Base-by-base conservation (phyloP, 2,329 filamentous ascomycete genomes). In the Pseudogymnoascus sp. region DNA sequence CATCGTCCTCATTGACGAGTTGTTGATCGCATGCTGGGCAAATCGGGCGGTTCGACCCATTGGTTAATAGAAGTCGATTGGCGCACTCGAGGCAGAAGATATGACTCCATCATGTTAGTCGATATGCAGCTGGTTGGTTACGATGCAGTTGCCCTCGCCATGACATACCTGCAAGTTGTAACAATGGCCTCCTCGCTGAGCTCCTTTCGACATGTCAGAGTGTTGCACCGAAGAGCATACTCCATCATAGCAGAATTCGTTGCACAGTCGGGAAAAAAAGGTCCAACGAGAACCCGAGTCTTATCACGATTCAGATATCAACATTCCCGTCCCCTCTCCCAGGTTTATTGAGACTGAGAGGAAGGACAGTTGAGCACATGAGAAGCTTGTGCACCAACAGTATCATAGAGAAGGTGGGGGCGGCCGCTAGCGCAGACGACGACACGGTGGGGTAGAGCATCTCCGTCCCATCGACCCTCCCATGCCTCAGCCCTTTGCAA, bases 31-130 rank as follows among this genome's bases (percentile, higher is more conserved):
- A 97, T 26, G 89, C 90, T 62, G 91, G 93, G 72, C 93, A 97
- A 1, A 77, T 70, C 2, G 78, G 78, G 23, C 82, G 78, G 15
- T 77, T 78, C 0, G 69, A 68, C 17, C 33, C 33, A 60, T 62
- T 44, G 29, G 82, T 80, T n/a, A 96, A 78, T 0, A 87, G 86
- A 13, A 86, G 79, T 3, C 75, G 78, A 37, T 87, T 81, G 26
- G 89, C 88, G 71, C 93, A 97, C 17, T 84, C 78, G 1, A 86
- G 75, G 72, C 93, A 97, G 76, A 96, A 96, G 44, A 96, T 88
- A 75, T 97, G 93, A 66, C 92, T 92, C 40, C 19, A 7, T 60
- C 15, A 11, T 40, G 35, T 60, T 21, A 13, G 23, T 50, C 66
- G 64, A 29, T 44, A 7, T 60, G 46, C 26, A 44, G 35, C n/a